Evolutionary conservation across 768 basidiomycete genomes (phyloP).

Genomic region (Tulasnella sp.): DNA sequence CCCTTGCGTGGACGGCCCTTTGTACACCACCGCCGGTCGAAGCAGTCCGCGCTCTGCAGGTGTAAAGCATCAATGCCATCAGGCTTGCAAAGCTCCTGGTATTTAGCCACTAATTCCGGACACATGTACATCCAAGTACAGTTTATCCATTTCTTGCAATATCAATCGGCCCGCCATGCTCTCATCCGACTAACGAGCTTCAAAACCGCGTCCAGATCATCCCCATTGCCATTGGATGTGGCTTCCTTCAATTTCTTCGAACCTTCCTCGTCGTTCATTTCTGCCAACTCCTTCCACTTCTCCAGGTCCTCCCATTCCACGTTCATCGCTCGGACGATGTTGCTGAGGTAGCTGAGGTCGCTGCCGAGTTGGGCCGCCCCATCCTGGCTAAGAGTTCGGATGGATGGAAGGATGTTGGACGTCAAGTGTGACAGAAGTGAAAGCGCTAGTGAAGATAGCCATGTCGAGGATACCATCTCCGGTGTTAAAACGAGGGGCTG

Average conservation of each 20-base stretch:
- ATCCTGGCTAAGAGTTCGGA: constrained; percentile 60
- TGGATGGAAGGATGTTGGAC: constrained; percentile 66
- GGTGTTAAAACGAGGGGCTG: constrained; percentile 54
- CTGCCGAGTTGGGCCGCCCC: constrained; percentile 84
- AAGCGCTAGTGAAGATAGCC: constrained; percentile 90
- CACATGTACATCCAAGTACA: too few relatives aligned
- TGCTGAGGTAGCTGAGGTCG: constrained; percentile 87
- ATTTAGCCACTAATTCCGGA: too few relatives aligned
- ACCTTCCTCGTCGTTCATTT: constrained; percentile 56
- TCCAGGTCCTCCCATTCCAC: constrained; percentile 82
- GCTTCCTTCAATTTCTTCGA: constrained; percentile 36
- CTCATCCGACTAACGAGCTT: constrained; percentile 37
- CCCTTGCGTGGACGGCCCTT: too few relatives aligned
- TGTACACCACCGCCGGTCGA: too few relatives aligned
- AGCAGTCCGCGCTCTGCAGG: too few relatives aligned
- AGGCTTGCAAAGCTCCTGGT: too few relatives aligned
- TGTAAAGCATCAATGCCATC: too few relatives aligned
- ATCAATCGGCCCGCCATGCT: constrained; percentile 35
- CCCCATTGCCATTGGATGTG: constrained; percentile 15
- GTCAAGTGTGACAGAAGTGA: constrained; percentile 77
- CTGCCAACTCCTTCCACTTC: constrained; percentile 74
- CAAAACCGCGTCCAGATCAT: constrained; percentile 32
- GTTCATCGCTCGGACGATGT: constrained; percentile 87
- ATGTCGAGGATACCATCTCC: constrained; percentile 83
- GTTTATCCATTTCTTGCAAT: too few relatives aligned